Base-by-base conservation (phyloP, 768 basidiomycete species). In the Mycena capillaripes region DNA sequence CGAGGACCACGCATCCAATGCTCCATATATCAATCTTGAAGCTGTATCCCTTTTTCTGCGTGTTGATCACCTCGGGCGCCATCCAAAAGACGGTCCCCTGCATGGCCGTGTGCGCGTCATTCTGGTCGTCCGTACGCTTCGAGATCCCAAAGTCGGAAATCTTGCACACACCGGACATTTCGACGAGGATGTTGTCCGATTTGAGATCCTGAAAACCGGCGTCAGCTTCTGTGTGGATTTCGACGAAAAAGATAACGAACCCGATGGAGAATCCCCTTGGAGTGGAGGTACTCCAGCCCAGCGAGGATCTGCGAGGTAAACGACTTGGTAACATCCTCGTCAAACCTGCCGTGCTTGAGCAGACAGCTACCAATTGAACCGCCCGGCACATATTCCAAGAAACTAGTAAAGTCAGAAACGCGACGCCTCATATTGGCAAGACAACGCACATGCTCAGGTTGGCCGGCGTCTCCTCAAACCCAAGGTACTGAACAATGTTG, bases 41-140 rank as follows among this genome's bases (percentile, higher is more conserved):
- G 76, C 96, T 97, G 81, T 99, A 99, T 0, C 96, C 96, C 76
- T 93, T 93, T 81, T 92, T 92, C 80, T 93, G 90, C 40, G 94
- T 92, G 72, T 96, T 92, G 70, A 96, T 90, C 64, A 98, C 95
- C 84, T 96, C 97, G 0, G 97, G 97, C 12, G 97, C 97, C 97
- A 99, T 98, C 97, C 98, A 99, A 81, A 98, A 99, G 40, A 99
- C 94, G 23, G 97, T 97, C 29, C 98, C 98, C 80, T 96, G 95
- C 96, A 99, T 97, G 25, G 95, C 94, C 2, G 97, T 97, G 73
- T 90, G 92, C 59, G 94, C 94, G n/a, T 90, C 94, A 62, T 91
- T 91, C 61, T 94, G 89, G 71, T 98, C 96, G 72, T 94, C 96
- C 72, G 92, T 96, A 71, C 95, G 90, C 83, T 98, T 99, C n/a